phyloP scores from a whole-genome alignment of 202 grass and related monocot genomes.

The Musa balbisiana region DNA sequence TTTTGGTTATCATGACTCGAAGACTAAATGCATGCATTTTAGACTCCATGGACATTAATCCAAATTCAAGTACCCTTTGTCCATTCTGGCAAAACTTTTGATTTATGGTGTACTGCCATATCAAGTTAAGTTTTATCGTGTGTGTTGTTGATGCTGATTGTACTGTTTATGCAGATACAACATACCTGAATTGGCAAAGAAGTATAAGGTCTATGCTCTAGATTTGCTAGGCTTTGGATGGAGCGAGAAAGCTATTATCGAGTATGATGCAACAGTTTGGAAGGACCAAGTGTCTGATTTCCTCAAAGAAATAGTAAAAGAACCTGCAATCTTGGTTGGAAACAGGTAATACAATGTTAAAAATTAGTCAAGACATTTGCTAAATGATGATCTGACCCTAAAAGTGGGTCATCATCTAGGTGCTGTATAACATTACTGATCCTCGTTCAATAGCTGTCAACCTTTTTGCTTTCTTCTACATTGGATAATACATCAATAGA shows the following conservation, averaged over 20 bases:
- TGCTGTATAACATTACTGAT: too few species aligned
- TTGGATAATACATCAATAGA: too few species aligned
- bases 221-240: conserved; percentile 94
- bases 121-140: not conserved
- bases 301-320: conserved; percentile 75
- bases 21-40: not conserved
- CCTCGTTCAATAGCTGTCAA: too few species aligned
- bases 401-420: not conserved
- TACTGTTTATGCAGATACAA: conserved; percentile 50
- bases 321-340: conserved; percentile 71
- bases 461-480: too few species aligned
- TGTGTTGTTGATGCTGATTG: not conserved
- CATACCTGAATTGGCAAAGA: conserved; percentile 87
- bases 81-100: not conserved
- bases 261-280: conserved; percentile 86
- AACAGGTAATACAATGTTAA: conserved; percentile 49
- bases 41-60: not conserved
- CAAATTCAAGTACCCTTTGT: not conserved
- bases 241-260: conserved; percentile 94
- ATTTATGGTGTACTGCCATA: too few species aligned
- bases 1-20: not conserved
- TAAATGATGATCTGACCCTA: not conserved
- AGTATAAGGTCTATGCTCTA: conserved; percentile 86
- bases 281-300: conserved; percentile 95
- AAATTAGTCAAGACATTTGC: not conserved